Evolutionary conservation across 129 eudicot species (phyloP), one percentile per base, ranked within the genome.

Genomic region (Apium graveolens): DNA sequence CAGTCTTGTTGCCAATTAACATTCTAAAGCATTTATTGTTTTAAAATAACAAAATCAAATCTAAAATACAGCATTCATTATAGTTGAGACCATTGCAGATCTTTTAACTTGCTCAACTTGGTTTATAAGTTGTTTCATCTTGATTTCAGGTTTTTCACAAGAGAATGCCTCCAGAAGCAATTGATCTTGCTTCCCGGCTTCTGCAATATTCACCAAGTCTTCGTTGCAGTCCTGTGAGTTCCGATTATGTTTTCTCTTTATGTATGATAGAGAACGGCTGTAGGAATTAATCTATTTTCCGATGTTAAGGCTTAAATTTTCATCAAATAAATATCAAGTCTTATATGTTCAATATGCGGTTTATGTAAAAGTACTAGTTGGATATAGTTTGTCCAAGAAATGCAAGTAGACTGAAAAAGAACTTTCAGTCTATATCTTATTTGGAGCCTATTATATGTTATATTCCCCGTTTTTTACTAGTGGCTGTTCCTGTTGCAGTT

Each of bases 111-210:
- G 20, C 3, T 24, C 66, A 42, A 79, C 60, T 43, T 21, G 6
- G n/a, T n/a, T 74, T 46, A 17, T 70, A 48, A 63, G 2, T 57
- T 62, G 38, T 65, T 20, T 12, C n/a, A 4, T 37, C 38, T 13
- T 87, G 78, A 66, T 73, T 80, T 55, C 84, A 94, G 98, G 96
- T 94, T 80, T 94, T 94, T 63, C 97, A 91, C 81, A 91, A 94
- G 78, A 84, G 97, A 41, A 94, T 91, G 96, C 98, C 98, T 81
- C 97, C 98, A 5, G 98, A 94, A 84, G 98, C 98, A 70, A 91
- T 94, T 68, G 98, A 94, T 82, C 98, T 91, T 78, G 87, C 97
- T 18, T 94, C 98, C 51, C 86, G 98, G 7, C 92, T 94, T 76
- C 86, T 93, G 80, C 98, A 93, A 68, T 93, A 93, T 83, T 93